Conservation (phyloP, 1,284 basidiomycete genomes). For the Puccinia polysora region DNA sequence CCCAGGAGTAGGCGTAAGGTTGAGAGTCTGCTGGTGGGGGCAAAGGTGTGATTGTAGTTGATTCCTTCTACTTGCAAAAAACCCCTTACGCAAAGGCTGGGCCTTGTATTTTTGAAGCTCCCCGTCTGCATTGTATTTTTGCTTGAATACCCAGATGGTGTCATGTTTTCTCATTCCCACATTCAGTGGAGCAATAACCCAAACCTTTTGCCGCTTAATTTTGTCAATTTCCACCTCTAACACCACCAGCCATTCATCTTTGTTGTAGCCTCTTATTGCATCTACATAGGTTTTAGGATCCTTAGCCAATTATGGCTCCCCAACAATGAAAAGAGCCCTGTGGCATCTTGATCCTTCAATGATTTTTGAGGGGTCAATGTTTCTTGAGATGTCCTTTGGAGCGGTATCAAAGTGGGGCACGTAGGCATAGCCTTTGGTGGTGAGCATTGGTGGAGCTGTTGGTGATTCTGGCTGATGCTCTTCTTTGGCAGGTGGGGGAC, state of each 20-base stretch:
- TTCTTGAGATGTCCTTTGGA: not conserved
- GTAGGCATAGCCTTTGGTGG: not conserved
- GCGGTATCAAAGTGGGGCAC: not conserved
- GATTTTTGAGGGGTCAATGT: not conserved
- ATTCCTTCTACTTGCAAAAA: conserved; percentile 55
- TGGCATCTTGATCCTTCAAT: not conserved
- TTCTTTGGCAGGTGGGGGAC: not conserved
- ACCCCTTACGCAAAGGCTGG: conserved; percentile 55
- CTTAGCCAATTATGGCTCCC: not conserved
- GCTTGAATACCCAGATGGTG: conserved; percentile 54
- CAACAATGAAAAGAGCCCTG: not conserved
- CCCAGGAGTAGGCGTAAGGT: conserved; percentile 54
- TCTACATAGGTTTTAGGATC: not conserved
- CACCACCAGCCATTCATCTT: not conserved
- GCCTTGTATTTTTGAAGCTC: conserved; percentile 53
- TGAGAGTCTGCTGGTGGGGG: conserved; percentile 54
- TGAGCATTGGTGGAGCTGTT: not conserved
- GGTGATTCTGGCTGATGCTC: not conserved
- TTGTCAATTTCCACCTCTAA: not conserved
- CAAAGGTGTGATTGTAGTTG: conserved; percentile 56
- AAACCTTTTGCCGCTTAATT: not conserved
- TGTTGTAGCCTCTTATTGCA: not conserved
- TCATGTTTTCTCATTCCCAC: conserved; percentile 45
- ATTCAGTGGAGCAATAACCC: not conserved
- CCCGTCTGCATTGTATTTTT: conserved; percentile 54